A percentile compares a stretch with the other conserved stretches of the same genome.
Evolutionary conservation across 2,329 filamentous ascomycete species (phyloP).

Genomic region (Claviceps humidiphila): DNA sequence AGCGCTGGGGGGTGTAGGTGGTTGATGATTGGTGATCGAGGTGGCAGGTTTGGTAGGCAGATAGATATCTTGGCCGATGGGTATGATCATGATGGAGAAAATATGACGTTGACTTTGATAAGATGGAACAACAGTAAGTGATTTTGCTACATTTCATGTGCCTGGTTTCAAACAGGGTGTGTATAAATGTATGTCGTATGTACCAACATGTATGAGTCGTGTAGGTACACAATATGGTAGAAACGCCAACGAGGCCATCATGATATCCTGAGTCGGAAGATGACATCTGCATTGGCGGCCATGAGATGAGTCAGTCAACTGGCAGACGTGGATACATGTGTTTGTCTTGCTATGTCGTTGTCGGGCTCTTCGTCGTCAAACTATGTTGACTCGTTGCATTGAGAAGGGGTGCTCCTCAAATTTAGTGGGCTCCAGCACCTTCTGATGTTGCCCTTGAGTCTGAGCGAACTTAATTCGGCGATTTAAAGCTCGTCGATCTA

Average conservation of each 20-base stretch:
- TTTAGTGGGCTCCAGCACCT: slow-evolving; percentile 41
- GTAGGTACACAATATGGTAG: slow-evolving; percentile 32
- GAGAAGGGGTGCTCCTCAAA: slow-evolving; percentile 39
- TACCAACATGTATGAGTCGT: not conserved
- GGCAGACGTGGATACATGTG: slow-evolving; percentile 28
- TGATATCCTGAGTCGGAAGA: slow-evolving; percentile 37
- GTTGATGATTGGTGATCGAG: too few species aligned
- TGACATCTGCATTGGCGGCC: slow-evolving; percentile 44
- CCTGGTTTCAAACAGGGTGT: too few species aligned
- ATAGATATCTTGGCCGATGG: too few species aligned
- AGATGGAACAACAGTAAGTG: too few species aligned
- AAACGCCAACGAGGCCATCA: slow-evolving; percentile 31
- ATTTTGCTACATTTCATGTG: too few species aligned
- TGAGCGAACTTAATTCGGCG: slow-evolving; percentile 43
- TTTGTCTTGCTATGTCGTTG: slow-evolving; percentile 10
- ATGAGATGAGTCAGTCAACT: slow-evolving; percentile 43
- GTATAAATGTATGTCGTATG: too few species aligned
- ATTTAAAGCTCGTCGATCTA: slow-evolving; percentile 38
- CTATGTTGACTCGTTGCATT: slow-evolving; percentile 7
- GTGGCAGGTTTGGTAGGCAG: too few species aligned
- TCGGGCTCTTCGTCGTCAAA: slow-evolving; percentile 13
- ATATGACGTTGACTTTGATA: too few species aligned
- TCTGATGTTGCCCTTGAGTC: slow-evolving; percentile 45
- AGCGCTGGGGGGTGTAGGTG: too few species aligned
- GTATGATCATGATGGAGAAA: too few species aligned